Evolutionary conservation across 805 yeast species (phyloP), one percentile per base, ranked within the genome.

Genomic region (Metschnikowia baotianmanensis): DNA sequence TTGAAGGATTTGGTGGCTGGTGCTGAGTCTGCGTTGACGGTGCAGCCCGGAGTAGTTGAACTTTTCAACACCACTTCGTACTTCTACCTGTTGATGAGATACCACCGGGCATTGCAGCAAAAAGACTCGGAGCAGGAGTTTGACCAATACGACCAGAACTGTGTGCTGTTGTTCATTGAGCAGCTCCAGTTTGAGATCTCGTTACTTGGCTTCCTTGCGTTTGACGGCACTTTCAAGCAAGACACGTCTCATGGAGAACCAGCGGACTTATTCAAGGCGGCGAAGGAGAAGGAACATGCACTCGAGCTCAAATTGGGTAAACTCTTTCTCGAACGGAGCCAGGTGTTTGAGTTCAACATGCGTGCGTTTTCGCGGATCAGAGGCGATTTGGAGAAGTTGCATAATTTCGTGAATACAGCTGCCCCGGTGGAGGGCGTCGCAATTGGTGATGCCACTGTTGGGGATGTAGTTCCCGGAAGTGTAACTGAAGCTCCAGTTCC

Each of bases 11-110:
- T 34, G 38, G 19, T 29, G 6, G 16, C 9, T 20, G 12, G 15
- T 13, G 20, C 31, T n/a, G 24, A 16, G 12, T 25, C n/a, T 11
- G 21, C 10, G 27, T n/a, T 13, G 25, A 16, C 31, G n/a, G 24
- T 28, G 6, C 36, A 12, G 11, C 23, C 17, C 5, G 43, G 39
- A 4, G 43, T 30, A 5, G 23, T 30, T 4, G 43, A 40, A 19
- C 13, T 40, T 27, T 40, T 40, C 35, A 40, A 40, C 32, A 40
- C 43, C 38, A 30, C 43, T 6, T 4, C 31, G 6, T 40, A 40
- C 31, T 40, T 17, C 28, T 40, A 40, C 32, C 31, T 16, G 27
- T 40, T 40, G 39, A 40, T 40, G 43, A 31, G 43, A 18, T 40
- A 40, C 29, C 35, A 31, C 22, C 22, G 30, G n/a, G 34, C 30